phyloP scores from a whole-genome alignment of 108 stramenopile genomes.

The Cyclotella baltica region DNA sequence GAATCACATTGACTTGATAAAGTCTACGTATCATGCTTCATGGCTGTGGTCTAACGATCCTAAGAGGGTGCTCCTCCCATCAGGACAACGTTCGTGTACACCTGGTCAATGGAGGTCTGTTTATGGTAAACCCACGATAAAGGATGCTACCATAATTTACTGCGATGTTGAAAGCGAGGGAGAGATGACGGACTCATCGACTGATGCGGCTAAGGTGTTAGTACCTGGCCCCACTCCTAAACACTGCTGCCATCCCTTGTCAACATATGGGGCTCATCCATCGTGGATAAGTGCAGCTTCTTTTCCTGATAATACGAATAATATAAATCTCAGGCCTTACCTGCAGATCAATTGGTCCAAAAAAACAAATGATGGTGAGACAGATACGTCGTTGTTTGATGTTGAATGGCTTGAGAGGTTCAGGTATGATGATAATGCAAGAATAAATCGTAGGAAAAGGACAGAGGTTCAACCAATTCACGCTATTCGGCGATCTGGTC shows the following conservation, averaged over 20 bases:
- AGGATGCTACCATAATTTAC: conserved; percentile 39
- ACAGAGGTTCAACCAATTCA: conserved; percentile 45
- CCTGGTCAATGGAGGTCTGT: conserved; percentile 49
- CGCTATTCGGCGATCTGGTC: conserved; percentile 17
- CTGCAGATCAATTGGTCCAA: conserved; percentile 51
- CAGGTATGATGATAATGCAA: conserved; percentile 45
- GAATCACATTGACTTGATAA: not conserved
- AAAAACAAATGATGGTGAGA: not conserved
- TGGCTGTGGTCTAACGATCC: conserved; percentile 86
- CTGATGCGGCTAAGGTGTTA: not conserved
- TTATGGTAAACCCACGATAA: conserved; percentile 16
- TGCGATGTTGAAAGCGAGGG: conserved; percentile 11
- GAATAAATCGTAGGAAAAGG: conserved; percentile 15
- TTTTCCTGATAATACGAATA: not conserved
- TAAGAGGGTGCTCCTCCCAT: conserved; percentile 54
- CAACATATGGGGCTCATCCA: conserved; percentile 37
- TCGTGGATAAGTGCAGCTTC: conserved; percentile 23
- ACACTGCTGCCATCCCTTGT: conserved; percentile 48
- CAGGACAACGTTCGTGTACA: conserved; percentile 67
- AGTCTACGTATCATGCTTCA: conserved; percentile 59
- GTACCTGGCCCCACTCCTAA: conserved; percentile 40
- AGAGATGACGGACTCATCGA: not conserved
- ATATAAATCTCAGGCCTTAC: conserved; percentile 24
- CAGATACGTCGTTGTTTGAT: conserved; percentile 56
- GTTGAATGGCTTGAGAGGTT: conserved; percentile 60